Percentiles rank a stretch among this genome's conserved stretches.
Evolutionary conservation across 75 land plant species (phyloP).

Genomic region (Larix kaempferi): DNA sequence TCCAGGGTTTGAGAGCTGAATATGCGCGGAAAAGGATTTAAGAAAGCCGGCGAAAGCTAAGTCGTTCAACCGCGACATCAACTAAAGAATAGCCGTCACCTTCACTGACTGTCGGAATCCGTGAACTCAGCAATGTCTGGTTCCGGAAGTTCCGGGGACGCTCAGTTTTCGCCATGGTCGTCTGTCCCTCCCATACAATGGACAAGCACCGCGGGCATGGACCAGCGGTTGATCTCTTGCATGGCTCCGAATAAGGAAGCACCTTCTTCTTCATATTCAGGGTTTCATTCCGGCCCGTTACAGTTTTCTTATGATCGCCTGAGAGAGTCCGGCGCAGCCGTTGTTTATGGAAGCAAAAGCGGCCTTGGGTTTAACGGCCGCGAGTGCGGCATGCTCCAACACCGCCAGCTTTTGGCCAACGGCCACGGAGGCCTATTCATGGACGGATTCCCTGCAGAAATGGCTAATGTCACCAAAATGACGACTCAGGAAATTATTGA

Average conservation of each 20-base stretch:
- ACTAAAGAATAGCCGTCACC: background rate
- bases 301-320: constrained; percentile 8
- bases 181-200: background rate
- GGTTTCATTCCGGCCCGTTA: constrained; percentile 3
- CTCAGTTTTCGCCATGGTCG: constrained; percentile 1
- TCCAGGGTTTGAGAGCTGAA: constrained; percentile 6
- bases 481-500: constrained; percentile 24
- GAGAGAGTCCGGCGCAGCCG: background rate
- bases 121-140: constrained; percentile 11
- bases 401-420: background rate
- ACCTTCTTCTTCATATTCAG: constrained; percentile 5
- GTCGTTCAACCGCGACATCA: background rate
- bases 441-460: constrained; percentile 6
- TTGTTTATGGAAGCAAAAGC: constrained; percentile 6
- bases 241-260: constrained; percentile 5
- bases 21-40: constrained; percentile 1
- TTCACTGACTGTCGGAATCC: constrained; percentile 4
- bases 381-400: background rate
- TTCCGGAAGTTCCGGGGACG: constrained; percentile 6
- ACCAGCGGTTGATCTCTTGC: background rate
- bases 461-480: constrained; percentile 17
- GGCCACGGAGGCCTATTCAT: background rate
- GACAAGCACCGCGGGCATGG: background rate
- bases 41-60: background rate
- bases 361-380: background rate